Evolutionary conservation across 2,329 filamentous ascomycete species (phyloP).

Genomic region (Colletotrichum liaoningense): DNA sequence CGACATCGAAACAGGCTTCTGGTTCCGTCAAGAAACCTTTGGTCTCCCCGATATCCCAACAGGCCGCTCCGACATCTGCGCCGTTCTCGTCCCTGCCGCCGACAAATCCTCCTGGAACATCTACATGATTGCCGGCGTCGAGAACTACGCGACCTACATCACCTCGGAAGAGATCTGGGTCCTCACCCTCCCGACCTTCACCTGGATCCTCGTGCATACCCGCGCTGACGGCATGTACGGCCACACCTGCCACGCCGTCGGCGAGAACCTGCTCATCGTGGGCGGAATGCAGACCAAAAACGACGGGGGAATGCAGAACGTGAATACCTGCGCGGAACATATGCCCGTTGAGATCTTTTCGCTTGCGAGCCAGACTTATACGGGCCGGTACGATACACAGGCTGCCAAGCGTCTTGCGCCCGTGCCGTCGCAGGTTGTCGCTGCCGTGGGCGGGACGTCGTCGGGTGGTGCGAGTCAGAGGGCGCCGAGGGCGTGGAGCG

Average conservation of each 20-base stretch:
- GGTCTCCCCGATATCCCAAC: conserved; percentile 33
- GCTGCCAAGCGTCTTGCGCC: conserved; percentile 44
- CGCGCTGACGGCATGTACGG: conserved; percentile 35
- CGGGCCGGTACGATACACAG: conserved; percentile 43
- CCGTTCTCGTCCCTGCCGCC: conserved; percentile 34
- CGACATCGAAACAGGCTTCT: conserved; percentile 37
- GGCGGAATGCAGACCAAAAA: conserved; percentile 37
- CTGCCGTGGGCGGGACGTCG: conserved; percentile 54
- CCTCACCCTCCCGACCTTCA: conserved; percentile 37
- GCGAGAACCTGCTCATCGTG: conserved; percentile 34
- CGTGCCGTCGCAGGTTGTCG: conserved; percentile 59
- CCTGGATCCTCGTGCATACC: conserved; percentile 36
- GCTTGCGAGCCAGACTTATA: conserved; percentile 38
- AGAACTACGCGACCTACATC: conserved; percentile 31
- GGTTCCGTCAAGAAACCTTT: conserved; percentile 39
- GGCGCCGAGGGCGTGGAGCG: conserved; percentile 37
- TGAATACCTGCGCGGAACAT: conserved; percentile 28
- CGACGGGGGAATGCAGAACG: conserved; percentile 21
- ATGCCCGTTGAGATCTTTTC: conserved; percentile 41
- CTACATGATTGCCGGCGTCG: conserved; percentile 38
- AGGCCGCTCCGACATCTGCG: conserved; percentile 38
- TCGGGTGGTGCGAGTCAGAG: conserved; percentile 47
- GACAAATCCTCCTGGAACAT: conserved; percentile 38
- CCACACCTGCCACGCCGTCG: conserved; percentile 34
- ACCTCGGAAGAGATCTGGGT: conserved; percentile 30